Conservation (phyloP, 495 filamentous ascomycete genomes). For the Symbiotaphrina buchneri region DNA sequence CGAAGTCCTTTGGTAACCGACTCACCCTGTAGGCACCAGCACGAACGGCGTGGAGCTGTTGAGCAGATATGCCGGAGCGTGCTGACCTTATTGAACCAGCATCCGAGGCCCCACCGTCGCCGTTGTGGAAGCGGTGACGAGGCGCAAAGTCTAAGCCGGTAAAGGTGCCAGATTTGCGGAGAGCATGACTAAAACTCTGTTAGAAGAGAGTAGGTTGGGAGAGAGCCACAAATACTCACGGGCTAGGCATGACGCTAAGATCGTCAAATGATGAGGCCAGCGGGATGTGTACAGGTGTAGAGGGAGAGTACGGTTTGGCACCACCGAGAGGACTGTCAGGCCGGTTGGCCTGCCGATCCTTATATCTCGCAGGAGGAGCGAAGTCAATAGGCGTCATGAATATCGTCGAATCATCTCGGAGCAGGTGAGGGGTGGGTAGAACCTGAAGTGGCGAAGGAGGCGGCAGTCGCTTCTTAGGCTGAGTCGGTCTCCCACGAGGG, state of each 20-base stretch:
- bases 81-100: constrained; percentile 79
- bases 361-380: constrained; percentile 52
- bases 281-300: constrained; percentile 47
- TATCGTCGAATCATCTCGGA: constrained; percentile 71
- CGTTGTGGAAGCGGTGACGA: constrained; percentile 59
- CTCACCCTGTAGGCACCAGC: constrained; percentile 79
- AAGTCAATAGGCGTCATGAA: constrained; percentile 65
- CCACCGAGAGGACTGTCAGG: constrained; percentile 68
- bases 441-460: constrained; percentile 52
- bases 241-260: constrained; percentile 63
- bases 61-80: constrained; percentile 50
- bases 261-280: constrained; percentile 74
- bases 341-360: constrained; percentile 44
- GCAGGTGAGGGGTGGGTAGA: constrained; percentile 66
- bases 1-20: constrained; percentile 57
- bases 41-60: constrained; percentile 56
- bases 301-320: constrained; percentile 45
- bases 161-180: constrained; percentile 78
- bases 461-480: constrained; percentile 36
- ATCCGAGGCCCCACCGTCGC: constrained; percentile 52
- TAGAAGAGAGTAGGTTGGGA: constrained; percentile 8
- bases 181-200: constrained; percentile 35
- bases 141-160: constrained; percentile 91
- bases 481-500: constrained; percentile 6
- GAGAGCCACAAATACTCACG: constrained; percentile 36